Base-by-base conservation (phyloP, 306 rosid species). In the Cicer arietinum region DNA sequence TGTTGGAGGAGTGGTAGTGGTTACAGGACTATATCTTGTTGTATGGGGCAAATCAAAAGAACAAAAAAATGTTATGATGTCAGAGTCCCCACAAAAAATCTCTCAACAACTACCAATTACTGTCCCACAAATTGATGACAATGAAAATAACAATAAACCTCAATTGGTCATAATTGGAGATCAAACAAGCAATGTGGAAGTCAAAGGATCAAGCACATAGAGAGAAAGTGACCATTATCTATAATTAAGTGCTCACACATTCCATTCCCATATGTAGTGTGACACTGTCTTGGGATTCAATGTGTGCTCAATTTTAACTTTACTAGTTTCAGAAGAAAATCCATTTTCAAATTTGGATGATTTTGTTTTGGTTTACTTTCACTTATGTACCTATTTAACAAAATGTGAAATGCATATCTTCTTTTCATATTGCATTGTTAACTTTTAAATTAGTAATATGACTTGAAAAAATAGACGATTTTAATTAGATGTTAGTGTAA, bases 1-100 rank as follows among this genome's bases (percentile, higher is more conserved):
- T 22, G 62, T 83, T 47, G 86, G 84, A 70, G 84, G 84, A 69
- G 79, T 64, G 0, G 56, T 83, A 0, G 86, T 83, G 72, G 79
- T 80, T 8, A 50, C 8, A 13, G 86, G 84, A 35, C 79, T 79
- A 6, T 83, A 83, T 44, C 67, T 83, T 7, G 84, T 83, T 17
- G 86, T 74, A 6, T 83, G 86, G 86, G 86, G 84, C 0, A 83
- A 83, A 75, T 52, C 81, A 7, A 83, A 79, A 50, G 86, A 83
- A 17, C 54, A 71, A 3, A 79, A 74, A 20, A 6, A 22, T 25
- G 35, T 25, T 37, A 0, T 8, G 11, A 69, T 52, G 44, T 58
- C 73, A 75, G 48, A 75, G 1, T 59, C 68, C 43, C 74, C 74
- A 1, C 74, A 47, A 67, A 78, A 74, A 4, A 52, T 45, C 57